phyloP scores from a whole-genome alignment of 2,329 filamentous ascomycete genomes.

The Hypoxylon sp. region DNA sequence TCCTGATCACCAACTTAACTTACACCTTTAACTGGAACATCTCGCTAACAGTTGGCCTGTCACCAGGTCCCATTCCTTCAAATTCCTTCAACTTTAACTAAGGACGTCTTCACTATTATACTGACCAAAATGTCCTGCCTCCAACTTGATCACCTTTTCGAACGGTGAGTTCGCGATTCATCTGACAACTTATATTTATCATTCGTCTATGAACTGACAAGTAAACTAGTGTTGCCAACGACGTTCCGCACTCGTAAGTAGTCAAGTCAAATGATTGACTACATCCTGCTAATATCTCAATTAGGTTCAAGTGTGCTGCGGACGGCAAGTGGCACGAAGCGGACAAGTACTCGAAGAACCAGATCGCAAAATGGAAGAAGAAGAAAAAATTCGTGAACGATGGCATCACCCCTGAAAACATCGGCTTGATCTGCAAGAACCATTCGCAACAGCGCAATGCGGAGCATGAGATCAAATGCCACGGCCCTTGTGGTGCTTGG shows the following conservation, averaged over 20 bases:
- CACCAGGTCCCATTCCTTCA: background rate
- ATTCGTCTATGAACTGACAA: constrained; percentile 17
- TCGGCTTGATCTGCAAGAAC: constrained; percentile 49
- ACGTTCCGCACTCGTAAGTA: constrained; percentile 41
- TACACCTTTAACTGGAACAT: background rate
- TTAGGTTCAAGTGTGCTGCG: constrained; percentile 50
- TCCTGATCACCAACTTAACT: background rate
- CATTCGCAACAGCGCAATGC: constrained; percentile 43
- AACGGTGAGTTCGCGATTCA: constrained; percentile 4
- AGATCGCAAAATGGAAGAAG: constrained; percentile 49
- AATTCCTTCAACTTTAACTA: background rate
- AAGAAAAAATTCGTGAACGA: constrained; percentile 28
- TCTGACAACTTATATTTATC: background rate
- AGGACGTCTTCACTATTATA: background rate
- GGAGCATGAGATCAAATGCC: constrained; percentile 43
- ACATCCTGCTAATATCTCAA: constrained; percentile 20
- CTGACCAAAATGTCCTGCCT: background rate
- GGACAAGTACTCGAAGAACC: constrained; percentile 50
- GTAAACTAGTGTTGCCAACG: constrained; percentile 10
- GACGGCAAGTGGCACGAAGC: constrained; percentile 51
- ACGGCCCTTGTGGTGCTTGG: constrained; percentile 53
- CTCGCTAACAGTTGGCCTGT: background rate
- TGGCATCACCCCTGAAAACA: constrained; percentile 38
- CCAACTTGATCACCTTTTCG: background rate
- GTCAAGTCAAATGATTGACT: constrained; percentile 3